phyloP scores from a whole-genome alignment of 2,329 filamentous ascomycete genomes.

The Colletotrichum sojae region DNA sequence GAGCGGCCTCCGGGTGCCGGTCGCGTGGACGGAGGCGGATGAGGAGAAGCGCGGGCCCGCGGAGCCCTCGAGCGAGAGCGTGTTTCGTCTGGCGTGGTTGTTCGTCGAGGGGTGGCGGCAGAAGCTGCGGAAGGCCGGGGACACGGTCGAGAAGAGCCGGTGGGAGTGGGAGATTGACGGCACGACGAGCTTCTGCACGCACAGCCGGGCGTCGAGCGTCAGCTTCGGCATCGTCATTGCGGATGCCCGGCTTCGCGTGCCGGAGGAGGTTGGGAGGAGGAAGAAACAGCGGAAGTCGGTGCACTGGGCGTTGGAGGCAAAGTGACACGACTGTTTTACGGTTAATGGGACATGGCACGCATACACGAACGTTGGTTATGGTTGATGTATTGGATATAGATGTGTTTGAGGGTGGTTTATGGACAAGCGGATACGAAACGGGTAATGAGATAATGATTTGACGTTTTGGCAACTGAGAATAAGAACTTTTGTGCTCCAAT shows the following conservation, averaged over 20 bases:
- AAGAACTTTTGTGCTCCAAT: no score
- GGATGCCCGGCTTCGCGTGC: constrained; percentile 23
- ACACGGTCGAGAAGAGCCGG: constrained; percentile 51
- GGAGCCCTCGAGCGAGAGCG: constrained; percentile 43
- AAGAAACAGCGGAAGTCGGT: constrained; percentile 31
- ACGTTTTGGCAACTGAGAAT: background rate
- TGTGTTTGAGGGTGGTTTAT: background rate
- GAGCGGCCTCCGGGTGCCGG: constrained; percentile 32
- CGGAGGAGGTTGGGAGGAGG: constrained; percentile 7
- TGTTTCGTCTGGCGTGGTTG: constrained; percentile 54
- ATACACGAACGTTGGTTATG: background rate
- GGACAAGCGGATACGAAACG: constrained; percentile 1
- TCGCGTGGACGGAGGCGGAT: constrained; percentile 8
- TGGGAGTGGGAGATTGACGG: constrained; percentile 49
- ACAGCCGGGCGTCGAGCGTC: constrained; percentile 28
- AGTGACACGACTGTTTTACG: constrained; percentile 14
- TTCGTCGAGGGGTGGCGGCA: constrained; percentile 56
- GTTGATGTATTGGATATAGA: background rate
- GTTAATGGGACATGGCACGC: constrained; percentile 1
- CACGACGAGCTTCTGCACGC: constrained; percentile 40
- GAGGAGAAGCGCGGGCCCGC: constrained; percentile 9
- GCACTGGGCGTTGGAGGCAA: constrained; percentile 30
- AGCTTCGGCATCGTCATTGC: constrained; percentile 11
- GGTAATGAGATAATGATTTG: constrained; percentile 18
- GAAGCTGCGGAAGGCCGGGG: constrained; percentile 48